These are phyloP conservation scores for Fomitopsis serialis DNA, from an alignment of 768 basidiomycete species.

Conservation along the genomic window DNA sequence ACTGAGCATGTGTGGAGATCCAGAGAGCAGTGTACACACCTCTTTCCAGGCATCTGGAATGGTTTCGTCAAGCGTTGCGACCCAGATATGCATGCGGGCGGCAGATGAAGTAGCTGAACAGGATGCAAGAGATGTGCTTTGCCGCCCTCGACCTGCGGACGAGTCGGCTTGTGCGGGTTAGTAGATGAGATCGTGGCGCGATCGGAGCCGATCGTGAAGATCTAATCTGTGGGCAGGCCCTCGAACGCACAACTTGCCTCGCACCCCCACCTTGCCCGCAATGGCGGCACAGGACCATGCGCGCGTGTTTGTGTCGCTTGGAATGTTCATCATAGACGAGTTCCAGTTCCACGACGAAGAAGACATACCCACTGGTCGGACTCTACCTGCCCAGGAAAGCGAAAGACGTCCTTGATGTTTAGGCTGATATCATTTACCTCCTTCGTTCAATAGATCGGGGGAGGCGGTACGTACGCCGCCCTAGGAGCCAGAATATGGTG, in stretches of 20 bases:
- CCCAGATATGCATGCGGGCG: conserved; percentile 37
- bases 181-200: not conserved
- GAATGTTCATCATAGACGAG: conserved; percentile 89
- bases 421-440: not conserved
- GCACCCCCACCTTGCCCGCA: not conserved
- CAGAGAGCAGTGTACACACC: conserved; percentile 23
- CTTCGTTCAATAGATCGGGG: conserved; percentile 61
- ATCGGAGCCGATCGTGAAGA: not conserved
- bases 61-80: conserved; percentile 30
- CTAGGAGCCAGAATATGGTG: conserved; percentile 84
- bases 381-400: conserved; percentile 46
- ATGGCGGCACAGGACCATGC: not conserved
- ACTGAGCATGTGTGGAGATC: not conserved
- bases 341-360: conserved; percentile 57
- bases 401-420: not conserved
- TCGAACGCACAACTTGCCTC: too few species aligned
- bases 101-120: not conserved
- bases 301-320: conserved; percentile 57
- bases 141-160: not conserved
- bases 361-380: conserved; percentile 45
- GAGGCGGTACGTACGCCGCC: conserved; percentile 79
- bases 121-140: not conserved
- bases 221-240: not conserved
- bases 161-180: not conserved
- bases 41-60: conserved; percentile 25